A percentile compares a stretch with the other conserved stretches of the same genome.
Evolutionary conservation across 208 protist species (phyloP).

Genomic region (Crithidia expoeki): DNA sequence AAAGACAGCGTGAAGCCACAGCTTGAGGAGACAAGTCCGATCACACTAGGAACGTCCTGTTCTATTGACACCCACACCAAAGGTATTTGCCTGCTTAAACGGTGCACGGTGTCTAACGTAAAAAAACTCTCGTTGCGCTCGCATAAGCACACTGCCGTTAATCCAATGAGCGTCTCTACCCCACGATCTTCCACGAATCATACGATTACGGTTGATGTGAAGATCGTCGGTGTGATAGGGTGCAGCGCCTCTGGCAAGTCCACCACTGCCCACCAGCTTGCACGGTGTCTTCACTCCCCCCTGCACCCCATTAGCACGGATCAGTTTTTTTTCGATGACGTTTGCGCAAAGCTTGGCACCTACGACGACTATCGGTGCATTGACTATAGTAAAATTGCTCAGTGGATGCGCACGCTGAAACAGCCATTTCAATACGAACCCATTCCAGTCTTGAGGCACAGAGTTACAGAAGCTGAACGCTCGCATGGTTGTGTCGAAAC

Average conservation of each 20-base stretch:
- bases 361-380: slow-evolving; percentile 70
- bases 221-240: slow-evolving; percentile 48
- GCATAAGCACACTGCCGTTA: neutral
- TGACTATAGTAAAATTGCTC: slow-evolving; percentile 21
- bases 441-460: too few species aligned
- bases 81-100: too few species aligned
- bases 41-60: too few species aligned
- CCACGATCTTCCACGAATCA: neutral
- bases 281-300: slow-evolving; percentile 40
- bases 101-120: too few species aligned
- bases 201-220: neutral
- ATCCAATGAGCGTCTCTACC: neutral
- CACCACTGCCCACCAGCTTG: slow-evolving; percentile 42
- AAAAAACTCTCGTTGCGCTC: too few species aligned
- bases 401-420: slow-evolving; percentile 24
- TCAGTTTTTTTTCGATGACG: slow-evolving; percentile 42
- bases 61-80: too few species aligned
- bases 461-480: neutral
- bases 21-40: too few species aligned
- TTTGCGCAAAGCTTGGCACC: slow-evolving; percentile 42
- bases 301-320: slow-evolving; percentile 60
- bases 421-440: too few species aligned
- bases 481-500: neutral
- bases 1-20: too few species aligned
- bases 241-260: slow-evolving; percentile 72